These are phyloP conservation scores for Metschnikowia peoriensis DNA, from an alignment of 805 yeast genomes.

Conservation along the genomic window DNA sequence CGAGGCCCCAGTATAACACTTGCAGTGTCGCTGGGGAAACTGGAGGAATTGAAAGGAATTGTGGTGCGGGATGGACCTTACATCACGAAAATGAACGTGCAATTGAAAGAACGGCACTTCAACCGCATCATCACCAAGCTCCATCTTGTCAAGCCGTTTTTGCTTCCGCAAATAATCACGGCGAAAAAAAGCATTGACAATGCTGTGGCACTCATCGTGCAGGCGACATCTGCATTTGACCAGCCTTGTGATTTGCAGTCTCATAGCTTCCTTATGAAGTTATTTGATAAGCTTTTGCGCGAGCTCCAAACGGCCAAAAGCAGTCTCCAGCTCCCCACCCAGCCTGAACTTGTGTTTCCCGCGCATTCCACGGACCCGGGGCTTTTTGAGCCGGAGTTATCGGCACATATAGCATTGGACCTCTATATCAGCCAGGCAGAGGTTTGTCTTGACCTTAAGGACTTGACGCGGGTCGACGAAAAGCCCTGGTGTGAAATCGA, in stretches of 20 bases:
- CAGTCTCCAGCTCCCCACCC: conserved; percentile 47
- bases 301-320: conserved; percentile 26
- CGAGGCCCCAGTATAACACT: conserved; percentile 47
- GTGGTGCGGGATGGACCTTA: conserved; percentile 54
- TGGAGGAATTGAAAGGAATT: conserved; percentile 59
- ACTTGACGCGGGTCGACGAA: conserved; percentile 47
- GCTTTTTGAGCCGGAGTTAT: conserved; percentile 47
- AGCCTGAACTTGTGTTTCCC: conserved; percentile 58
- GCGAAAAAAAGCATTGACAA: conserved; percentile 43
- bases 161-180: conserved; percentile 45
- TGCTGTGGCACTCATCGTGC: conserved; percentile 27
- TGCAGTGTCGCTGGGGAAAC: conserved; percentile 55
- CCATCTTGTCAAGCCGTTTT: conserved; percentile 30
- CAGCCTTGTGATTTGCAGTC: conserved; percentile 11
- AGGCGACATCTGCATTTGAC: conserved; percentile 21
- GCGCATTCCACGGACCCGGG: conserved; percentile 39
- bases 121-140: conserved; percentile 31
- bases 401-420: conserved; percentile 52
- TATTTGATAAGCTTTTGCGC: conserved; percentile 27
- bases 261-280: conserved; percentile 21
- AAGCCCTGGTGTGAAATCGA: conserved; percentile 64
- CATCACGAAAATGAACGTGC: conserved; percentile 47
- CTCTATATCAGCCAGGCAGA: conserved; percentile 61
- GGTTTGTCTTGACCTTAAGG: conserved; percentile 56
- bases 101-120: conserved; percentile 41